Percentiles rank a stretch among this genome's conserved stretches.
Conservation (phyloP, 345 rosid species). For the Zanthoxylum bungeanum region DNA sequence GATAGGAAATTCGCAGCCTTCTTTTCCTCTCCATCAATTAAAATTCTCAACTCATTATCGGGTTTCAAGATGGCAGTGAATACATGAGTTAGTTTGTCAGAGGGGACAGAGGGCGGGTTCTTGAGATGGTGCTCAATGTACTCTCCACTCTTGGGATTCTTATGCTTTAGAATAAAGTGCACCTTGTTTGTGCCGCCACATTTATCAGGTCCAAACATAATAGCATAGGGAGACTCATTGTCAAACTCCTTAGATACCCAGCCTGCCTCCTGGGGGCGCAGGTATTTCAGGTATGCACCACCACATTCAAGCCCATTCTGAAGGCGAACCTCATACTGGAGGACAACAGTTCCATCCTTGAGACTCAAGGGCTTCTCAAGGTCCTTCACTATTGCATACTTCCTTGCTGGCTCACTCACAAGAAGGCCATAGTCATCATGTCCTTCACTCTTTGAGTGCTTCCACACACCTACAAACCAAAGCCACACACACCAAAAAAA, state of each 20-base stretch:
- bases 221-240: conserved; percentile 44
- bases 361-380: conserved; percentile 29
- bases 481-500: too few relatives aligned
- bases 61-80: conserved; percentile 53
- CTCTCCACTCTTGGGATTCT: conserved; percentile 49
- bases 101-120: conserved; percentile 45
- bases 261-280: conserved; percentile 45
- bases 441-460: conserved; percentile 49
- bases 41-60: conserved; percentile 36
- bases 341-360: conserved; percentile 33
- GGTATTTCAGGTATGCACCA: conserved; percentile 57
- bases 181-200: conserved; percentile 59
- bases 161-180: conserved; percentile 56
- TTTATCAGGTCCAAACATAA: conserved; percentile 67
- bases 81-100: conserved; percentile 50
- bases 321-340: conserved; percentile 53
- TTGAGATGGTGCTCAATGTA: conserved; percentile 51
- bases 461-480: conserved; percentile 67
- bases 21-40: conserved; percentile 51
- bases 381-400: conserved; percentile 48
- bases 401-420: conserved; percentile 46
- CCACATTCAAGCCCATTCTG: conserved; percentile 59
- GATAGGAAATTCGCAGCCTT: conserved; percentile 42
- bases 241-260: conserved; percentile 43
- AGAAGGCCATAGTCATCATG: conserved; percentile 61